A percentile compares a stretch with the other conserved stretches of the same genome.
Evolutionary conservation across 2,329 filamentous ascomycete genomes (phyloP).

Genomic region (Aspergillus fumigatiaffinis): DNA sequence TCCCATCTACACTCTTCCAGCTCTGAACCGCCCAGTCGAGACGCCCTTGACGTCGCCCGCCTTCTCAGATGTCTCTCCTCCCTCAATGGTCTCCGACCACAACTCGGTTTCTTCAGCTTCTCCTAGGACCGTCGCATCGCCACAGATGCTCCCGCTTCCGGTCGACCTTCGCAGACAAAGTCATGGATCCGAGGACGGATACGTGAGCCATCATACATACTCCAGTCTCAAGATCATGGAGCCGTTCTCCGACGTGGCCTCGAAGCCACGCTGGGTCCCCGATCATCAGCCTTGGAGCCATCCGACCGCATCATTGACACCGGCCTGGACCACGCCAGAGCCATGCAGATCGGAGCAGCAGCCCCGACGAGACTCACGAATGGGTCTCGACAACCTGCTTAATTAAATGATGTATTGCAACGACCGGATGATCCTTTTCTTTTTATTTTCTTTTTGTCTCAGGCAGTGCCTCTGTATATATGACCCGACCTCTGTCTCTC

Average conservation of each 20-base stretch:
- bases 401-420: constrained; percentile 27
- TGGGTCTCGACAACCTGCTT: constrained; percentile 37
- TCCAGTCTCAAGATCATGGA: constrained; percentile 17
- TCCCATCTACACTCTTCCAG: constrained; percentile 37
- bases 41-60: constrained; percentile 62
- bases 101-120: constrained; percentile 62
- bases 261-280: constrained; percentile 25
- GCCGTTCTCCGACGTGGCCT: constrained; percentile 21
- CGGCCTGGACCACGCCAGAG: constrained; percentile 19
- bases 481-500: not conserved
- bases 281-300: constrained; percentile 29
- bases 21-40: constrained; percentile 43
- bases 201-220: constrained; percentile 18
- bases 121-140: constrained; percentile 44
- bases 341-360: constrained; percentile 16
- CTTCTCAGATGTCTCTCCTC: constrained; percentile 62
- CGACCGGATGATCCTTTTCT: constrained; percentile 21
- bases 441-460: constrained; percentile 8
- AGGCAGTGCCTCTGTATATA: constrained; percentile 4
- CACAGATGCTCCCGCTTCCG: constrained; percentile 38
- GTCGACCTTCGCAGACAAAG: constrained; percentile 35
- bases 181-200: constrained; percentile 22
- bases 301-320: constrained; percentile 21
- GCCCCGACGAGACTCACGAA: constrained; percentile 34
- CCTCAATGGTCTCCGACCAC: constrained; percentile 68